Conservation (phyloP, 1,284 basidiomycete genomes). For the Chalciporus sp. region DNA sequence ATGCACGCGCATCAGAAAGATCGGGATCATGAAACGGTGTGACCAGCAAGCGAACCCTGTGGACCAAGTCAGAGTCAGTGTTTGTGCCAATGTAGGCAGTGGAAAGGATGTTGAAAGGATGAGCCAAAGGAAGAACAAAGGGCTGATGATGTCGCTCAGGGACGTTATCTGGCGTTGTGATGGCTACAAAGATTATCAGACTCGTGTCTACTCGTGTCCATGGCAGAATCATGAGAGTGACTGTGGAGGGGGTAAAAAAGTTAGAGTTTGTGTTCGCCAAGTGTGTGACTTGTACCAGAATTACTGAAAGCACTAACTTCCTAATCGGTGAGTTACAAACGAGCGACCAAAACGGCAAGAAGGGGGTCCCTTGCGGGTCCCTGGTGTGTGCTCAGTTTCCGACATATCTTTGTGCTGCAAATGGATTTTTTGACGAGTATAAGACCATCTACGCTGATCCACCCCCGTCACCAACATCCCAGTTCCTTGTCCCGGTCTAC, state of each 20-base stretch:
- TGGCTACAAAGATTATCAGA: not conserved
- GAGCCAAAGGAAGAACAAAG: slow-evolving; percentile 34
- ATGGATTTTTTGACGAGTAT: slow-evolving; percentile 27
- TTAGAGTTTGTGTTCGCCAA: too few species aligned
- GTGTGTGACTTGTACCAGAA: slow-evolving; percentile 32
- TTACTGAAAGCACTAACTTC: slow-evolving; percentile 18
- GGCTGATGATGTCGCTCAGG: not conserved
- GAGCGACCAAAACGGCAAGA: slow-evolving; percentile 37
- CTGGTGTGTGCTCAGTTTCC: slow-evolving; percentile 13
- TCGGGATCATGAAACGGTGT: slow-evolving; percentile 3
- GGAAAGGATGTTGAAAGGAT: slow-evolving; percentile 2
- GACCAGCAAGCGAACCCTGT: slow-evolving; percentile 21
- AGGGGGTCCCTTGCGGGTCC: slow-evolving; percentile 27
- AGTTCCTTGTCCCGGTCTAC: slow-evolving; percentile 10
- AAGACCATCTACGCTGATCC: slow-evolving; percentile 21
- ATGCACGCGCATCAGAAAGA: slow-evolving; percentile 24
- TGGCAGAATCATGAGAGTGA: too few species aligned
- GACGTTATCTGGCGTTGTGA: not conserved
- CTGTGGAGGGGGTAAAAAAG: too few species aligned
- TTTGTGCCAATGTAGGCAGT: slow-evolving; percentile 21
- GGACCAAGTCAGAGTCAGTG: slow-evolving; percentile 8
- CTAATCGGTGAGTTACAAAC: slow-evolving; percentile 37
- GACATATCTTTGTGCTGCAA: slow-evolving; percentile 39
- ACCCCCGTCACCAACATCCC: slow-evolving; percentile 16
- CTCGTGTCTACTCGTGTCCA: too few species aligned